Evolutionary conservation across 305 asterid species (phyloP), one percentile per base, ranked within the genome.

Genomic region (Fraxinus floribunda): DNA sequence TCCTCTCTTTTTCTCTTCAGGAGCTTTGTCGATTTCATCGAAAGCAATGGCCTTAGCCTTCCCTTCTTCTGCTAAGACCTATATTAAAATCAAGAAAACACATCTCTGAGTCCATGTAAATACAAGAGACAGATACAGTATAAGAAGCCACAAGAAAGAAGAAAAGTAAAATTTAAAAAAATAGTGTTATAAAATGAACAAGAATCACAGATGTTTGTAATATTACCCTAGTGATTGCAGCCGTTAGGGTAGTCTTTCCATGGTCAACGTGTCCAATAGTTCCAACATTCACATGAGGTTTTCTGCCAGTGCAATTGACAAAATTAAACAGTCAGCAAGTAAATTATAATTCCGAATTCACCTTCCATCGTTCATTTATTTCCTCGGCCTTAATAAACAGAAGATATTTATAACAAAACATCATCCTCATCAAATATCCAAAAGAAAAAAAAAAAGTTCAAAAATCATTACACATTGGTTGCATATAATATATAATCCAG

Each of bases 261-360:
- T 96, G 99, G 94, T 96, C 99, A 89, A 96, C 99, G 39, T 96
- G 99, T 34, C 99, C 99, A 86, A 96, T 96, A 72, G 99, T 95
- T 84, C 99, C 99, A 66, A 95, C 98, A 81, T 95, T 95, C 44
- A 94, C 97, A 79, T 96, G 99, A 68, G 99, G 98, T 80, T 96
- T 96, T 85, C 99, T 96, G 93, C 64, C 84, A 85, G 66, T 49
- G 81, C 16, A 49, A 3, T 24, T 75, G 75, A 77, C 32, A 46
- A 76, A 83, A 44, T 55, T 13, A 74, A 44, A 78, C 38, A 30
- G 41, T 11, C 39, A 70, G n/a, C 36, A 26, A 34, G 41, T 24
- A 15, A 10, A 16, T 60, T 32, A 76, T 66, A 76, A 26, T 6
- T 81, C 6, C 41, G 38, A 46, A 71, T 75, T 75, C 80, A 57